A percentile compares a stretch with the other conserved stretches of the same genome.
phyloP scores from a whole-genome alignment of 1,284 basidiomycete species.

The Entoloma clypeatum region DNA sequence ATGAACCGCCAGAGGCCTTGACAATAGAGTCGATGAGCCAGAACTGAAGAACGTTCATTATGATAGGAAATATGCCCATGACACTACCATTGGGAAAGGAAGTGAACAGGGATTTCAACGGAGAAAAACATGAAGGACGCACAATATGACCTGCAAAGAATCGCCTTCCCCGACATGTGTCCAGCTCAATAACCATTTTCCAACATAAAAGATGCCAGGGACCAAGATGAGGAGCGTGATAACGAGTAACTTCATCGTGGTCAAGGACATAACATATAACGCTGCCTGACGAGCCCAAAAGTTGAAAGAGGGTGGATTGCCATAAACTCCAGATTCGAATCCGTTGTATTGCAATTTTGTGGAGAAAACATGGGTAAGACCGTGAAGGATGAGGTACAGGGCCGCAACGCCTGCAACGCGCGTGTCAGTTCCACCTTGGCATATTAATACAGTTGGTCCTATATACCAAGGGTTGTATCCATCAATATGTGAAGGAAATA shows the following conservation, averaged over 20 bases:
- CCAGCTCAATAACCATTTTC: constrained; percentile 83
- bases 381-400: constrained; percentile 77
- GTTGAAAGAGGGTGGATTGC: constrained; percentile 65
- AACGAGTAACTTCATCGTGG: constrained; percentile 90
- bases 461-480: constrained; percentile 90
- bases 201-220: constrained; percentile 68
- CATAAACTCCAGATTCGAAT: constrained; percentile 86
- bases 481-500: constrained; percentile 95
- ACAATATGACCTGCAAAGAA: constrained; percentile 81
- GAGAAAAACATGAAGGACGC: constrained; percentile 27
- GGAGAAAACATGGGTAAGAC: constrained; percentile 65
- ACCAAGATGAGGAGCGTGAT: constrained; percentile 70
- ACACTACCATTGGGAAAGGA: constrained; percentile 43
- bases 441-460: constrained; percentile 7
- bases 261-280: constrained; percentile 80
- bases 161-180: constrained; percentile 58
- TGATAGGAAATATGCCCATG: constrained; percentile 91
- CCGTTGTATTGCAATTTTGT: constrained; percentile 67
- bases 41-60: constrained; percentile 91
- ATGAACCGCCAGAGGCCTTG: constrained; percentile 52
- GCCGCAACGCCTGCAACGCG: constrained; percentile 68
- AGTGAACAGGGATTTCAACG: constrained; percentile 5
- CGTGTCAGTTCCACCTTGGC: constrained; percentile 3
- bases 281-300: constrained; percentile 84
- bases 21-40: constrained; percentile 88